These are phyloP conservation scores for Copromyces sp. DNA, from an alignment of 495 filamentous ascomycete genomes.

Conservation along the genomic window DNA sequence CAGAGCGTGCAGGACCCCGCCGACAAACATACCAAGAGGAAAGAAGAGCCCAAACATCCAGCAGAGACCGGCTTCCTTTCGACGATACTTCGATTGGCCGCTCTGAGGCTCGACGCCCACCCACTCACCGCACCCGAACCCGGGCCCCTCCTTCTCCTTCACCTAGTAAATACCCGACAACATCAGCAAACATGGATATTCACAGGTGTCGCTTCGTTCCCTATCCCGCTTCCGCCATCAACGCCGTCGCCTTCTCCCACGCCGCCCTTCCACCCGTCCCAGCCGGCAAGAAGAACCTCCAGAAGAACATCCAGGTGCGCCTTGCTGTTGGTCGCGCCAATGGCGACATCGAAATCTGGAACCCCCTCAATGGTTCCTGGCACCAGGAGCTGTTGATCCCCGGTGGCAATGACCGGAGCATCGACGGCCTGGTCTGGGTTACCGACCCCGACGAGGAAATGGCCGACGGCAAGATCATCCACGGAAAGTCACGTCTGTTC, in stretches of 20 bases:
- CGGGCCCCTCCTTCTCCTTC: neutral
- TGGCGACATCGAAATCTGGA: conserved; percentile 98
- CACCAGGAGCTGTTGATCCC: conserved; percentile 76
- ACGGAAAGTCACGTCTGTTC: conserved; percentile 78
- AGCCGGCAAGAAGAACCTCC: conserved; percentile 44
- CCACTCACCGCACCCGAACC: neutral
- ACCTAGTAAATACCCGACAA: conserved; percentile 1
- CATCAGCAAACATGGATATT: conserved; percentile 63
- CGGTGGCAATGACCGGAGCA: conserved; percentile 76
- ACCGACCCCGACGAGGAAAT: conserved; percentile 67
- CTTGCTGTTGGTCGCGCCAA: conserved; percentile 88
- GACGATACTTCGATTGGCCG: neutral
- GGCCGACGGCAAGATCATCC: conserved; percentile 45
- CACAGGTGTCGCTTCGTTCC: conserved; percentile 95
- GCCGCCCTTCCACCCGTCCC: conserved; percentile 52
- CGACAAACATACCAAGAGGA: neutral
- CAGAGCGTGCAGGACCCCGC: neutral
- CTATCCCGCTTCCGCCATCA: conserved; percentile 89
- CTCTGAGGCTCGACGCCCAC: conserved; percentile 1
- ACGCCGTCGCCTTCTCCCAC: conserved; percentile 88
- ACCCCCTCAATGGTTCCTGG: conserved; percentile 77
- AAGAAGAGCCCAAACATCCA: neutral
- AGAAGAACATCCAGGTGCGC: conserved; percentile 40
- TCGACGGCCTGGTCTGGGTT: conserved; percentile 89
- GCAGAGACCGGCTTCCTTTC: conserved; percentile 1